Conservation (phyloP, 1,139 yeast genomes). For the Debaryomyces coudertii region DNA sequence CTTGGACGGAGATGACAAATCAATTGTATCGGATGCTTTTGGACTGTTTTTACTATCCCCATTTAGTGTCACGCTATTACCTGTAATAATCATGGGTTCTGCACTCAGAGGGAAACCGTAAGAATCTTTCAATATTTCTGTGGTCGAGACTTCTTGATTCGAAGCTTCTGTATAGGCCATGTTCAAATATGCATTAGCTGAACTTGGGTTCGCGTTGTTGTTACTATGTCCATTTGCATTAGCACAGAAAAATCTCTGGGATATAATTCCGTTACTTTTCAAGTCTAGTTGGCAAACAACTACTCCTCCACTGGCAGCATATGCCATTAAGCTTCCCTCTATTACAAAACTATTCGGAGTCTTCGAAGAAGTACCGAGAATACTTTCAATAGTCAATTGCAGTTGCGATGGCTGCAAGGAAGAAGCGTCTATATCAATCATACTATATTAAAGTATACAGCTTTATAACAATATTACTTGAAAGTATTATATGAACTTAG, state of each 20-base stretch:
- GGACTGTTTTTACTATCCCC: slow-evolving; percentile 6
- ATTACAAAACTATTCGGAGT: slow-evolving; percentile 38
- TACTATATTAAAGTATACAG: neutral
- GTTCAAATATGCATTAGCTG: slow-evolving; percentile 38
- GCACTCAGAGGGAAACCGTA: slow-evolving; percentile 35
- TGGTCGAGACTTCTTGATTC: slow-evolving; percentile 8
- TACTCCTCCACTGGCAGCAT: slow-evolving; percentile 71
- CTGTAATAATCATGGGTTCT: slow-evolving; percentile 31
- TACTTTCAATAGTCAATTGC: slow-evolving; percentile 22
- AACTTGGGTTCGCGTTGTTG: slow-evolving; percentile 12
- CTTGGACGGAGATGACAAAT: slow-evolving; percentile 32
- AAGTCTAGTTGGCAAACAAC: slow-evolving; percentile 46
- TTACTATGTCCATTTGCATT: slow-evolving; percentile 23
- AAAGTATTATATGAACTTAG: neutral
- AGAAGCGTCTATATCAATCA: slow-evolving; percentile 5
- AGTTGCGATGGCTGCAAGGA: neutral
- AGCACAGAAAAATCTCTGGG: slow-evolving; percentile 58
- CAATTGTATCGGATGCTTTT: slow-evolving; percentile 6
- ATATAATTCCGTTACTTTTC: slow-evolving; percentile 17
- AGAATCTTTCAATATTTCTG: slow-evolving; percentile 27
- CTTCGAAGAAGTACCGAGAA: slow-evolving; percentile 38
- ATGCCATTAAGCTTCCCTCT: slow-evolving; percentile 50
- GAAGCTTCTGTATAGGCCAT: slow-evolving; percentile 22
- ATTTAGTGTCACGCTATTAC: slow-evolving; percentile 16
- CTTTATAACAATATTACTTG: neutral